These are phyloP conservation scores for Dendrobium huoshanense DNA, from an alignment of 106 monocot species.

Conservation along the genomic window DNA sequence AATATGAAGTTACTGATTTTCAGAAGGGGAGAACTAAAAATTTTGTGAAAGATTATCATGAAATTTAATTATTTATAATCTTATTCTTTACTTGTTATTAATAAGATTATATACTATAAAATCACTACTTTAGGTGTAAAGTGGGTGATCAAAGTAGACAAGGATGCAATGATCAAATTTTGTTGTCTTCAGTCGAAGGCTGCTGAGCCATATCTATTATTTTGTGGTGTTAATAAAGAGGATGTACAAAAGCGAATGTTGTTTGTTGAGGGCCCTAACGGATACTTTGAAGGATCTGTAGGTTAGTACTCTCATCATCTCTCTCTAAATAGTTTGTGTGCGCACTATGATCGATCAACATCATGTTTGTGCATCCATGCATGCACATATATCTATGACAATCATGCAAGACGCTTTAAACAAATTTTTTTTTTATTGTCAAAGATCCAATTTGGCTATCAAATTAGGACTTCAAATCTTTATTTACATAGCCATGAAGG, in stretches of 20 bases:
- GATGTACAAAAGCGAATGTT: conserved; percentile 61
- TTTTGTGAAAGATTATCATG: neutral
- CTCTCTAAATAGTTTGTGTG: neutral
- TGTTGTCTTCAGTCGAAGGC: conserved; percentile 87
- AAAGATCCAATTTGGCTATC: neutral
- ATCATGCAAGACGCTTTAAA: neutral
- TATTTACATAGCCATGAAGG: neutral
- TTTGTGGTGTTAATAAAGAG: conserved; percentile 54
- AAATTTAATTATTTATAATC: neutral
- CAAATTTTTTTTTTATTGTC: neutral
- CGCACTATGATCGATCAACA: neutral
- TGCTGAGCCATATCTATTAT: conserved; percentile 67
- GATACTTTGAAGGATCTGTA: conserved; percentile 68
- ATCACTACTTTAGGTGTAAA: conserved; percentile 54
- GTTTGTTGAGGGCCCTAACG: conserved; percentile 65
- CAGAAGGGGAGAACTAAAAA: neutral
- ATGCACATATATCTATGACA: neutral
- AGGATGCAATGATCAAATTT: conserved; percentile 73
- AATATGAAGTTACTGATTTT: neutral
- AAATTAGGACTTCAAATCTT: neutral
- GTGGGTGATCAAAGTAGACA: conserved; percentile 80
- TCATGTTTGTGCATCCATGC: neutral
- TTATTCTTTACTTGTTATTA: neutral
- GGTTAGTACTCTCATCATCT: conserved; percentile 24
- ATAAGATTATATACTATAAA: neutral